Evolutionary conservation across 1,284 basidiomycete genomes (phyloP).

Genomic region (Apiotrichum gamsii): DNA sequence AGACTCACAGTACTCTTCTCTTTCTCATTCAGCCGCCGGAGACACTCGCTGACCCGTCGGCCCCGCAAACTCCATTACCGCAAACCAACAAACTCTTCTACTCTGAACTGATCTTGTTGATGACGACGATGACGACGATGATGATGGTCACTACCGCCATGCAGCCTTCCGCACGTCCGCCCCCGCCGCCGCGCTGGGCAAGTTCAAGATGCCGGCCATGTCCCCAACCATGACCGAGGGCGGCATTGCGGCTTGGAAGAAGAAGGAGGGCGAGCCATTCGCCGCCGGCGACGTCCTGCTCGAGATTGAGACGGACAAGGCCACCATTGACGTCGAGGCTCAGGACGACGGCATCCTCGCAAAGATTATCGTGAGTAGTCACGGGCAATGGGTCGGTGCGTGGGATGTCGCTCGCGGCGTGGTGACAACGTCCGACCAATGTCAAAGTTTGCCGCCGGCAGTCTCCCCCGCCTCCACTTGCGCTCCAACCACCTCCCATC

Average conservation of each 20-base stretch:
- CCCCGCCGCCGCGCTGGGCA: slow-evolving; percentile 68
- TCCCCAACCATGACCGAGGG: slow-evolving; percentile 99
- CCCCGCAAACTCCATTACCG: not conserved
- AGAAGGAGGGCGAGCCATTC: slow-evolving; percentile 89
- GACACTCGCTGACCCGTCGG: not conserved
- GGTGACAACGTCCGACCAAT: too few species aligned
- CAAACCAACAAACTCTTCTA: not conserved
- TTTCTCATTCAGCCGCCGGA: not conserved
- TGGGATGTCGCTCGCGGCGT: too few species aligned
- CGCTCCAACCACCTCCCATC: not conserved
- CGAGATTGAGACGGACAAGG: slow-evolving; percentile 95
- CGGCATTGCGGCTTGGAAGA: slow-evolving; percentile 96
- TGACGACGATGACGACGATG: too few species aligned
- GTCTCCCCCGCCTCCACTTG: slow-evolving; percentile 1
- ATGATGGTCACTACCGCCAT: not conserved
- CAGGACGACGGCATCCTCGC: slow-evolving; percentile 93
- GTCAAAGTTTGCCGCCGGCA: slow-evolving; percentile 4
- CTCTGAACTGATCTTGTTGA: not conserved
- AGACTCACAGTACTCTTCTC: too few species aligned
- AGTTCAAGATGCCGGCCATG: slow-evolving; percentile 98
- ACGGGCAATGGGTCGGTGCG: not conserved
- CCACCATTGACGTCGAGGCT: slow-evolving; percentile 97
- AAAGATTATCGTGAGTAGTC: slow-evolving; percentile 60
- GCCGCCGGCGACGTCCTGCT: slow-evolving; percentile 76
- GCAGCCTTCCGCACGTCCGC: slow-evolving; percentile 76